Base-by-base conservation (phyloP, 257 asterid species). In the Datura wrightii region DNA sequence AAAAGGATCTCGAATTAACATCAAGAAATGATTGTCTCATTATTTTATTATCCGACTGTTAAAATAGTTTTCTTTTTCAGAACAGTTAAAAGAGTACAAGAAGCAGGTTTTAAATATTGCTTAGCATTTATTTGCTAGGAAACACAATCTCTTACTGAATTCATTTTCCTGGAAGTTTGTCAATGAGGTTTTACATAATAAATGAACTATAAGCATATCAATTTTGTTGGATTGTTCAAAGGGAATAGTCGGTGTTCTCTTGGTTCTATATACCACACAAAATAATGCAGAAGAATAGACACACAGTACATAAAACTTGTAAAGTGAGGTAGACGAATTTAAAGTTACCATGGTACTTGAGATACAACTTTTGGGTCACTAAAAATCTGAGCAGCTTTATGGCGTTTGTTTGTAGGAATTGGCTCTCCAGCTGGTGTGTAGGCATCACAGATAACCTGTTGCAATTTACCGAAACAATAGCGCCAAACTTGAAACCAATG, bases 371-470 rank as follows among this genome's bases (percentile, higher is more conserved):
- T 95, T 16, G 97, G 85, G 89, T 97, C 89, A 7, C 97, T 93
- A 87, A 97, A 97, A 86, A 97, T 46, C 89, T 95, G 92, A 86
- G 99, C 98, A 86, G 99, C 99, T 86, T 62, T 90, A 87, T 90
- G 59, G 76, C 99, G 98, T 86, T 95, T 97, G 94, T 97, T 97
- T 6, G 98, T 95, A 15, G 99, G 99, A 82, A 97, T 95, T 52
- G 98, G 99, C 89, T 93, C 98, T 9, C 99, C 99, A 66, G 93
- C 92, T 67, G 99, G 99, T 0, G 99, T 97, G 86, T 97, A 97
- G 58, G 98, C 63, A 81, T 97, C 99, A 62, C 99, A 95, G 60
- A 97, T 91, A 37, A 96, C 99, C 99, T 96, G 87, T 88, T 86
- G 83, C 69, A 83, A 48, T 76, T 65, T 16, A 82, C 59, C 52